phyloP scores from a whole-genome alignment of 768 basidiomycete species.

The Rhodotorula toruloides region DNA sequence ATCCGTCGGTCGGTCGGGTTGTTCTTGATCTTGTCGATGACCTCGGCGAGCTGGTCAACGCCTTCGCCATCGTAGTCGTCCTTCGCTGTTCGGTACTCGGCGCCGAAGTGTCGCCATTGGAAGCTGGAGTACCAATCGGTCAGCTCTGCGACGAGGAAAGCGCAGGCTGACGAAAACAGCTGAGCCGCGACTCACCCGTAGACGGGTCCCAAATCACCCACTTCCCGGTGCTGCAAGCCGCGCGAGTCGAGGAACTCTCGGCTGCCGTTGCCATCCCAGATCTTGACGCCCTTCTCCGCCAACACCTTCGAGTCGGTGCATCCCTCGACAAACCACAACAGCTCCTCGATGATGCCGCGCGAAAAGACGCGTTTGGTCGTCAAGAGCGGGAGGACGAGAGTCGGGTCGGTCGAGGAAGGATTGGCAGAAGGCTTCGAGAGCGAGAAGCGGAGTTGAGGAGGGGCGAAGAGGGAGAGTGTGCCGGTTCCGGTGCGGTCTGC shows the following conservation, averaged over 20 bases:
- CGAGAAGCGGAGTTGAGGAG: conserved; percentile 81
- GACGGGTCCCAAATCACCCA: conserved; percentile 92
- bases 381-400: conserved; percentile 69
- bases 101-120: conserved; percentile 44
- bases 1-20: conserved; percentile 91
- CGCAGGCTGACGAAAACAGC: conserved; percentile 53
- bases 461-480: conserved; percentile 85
- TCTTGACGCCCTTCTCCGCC: conserved; percentile 76
- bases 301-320: conserved; percentile 73
- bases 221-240: conserved; percentile 74
- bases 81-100: conserved; percentile 46
- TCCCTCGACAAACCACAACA: conserved; percentile 88
- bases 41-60: conserved; percentile 85
- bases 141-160: conserved; percentile 60
- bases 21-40: conserved; percentile 84
- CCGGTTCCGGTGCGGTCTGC: conserved; percentile 94
- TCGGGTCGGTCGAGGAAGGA: background rate
- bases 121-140: conserved; percentile 41
- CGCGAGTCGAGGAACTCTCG: conserved; percentile 76
- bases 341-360: conserved; percentile 84
- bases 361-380: conserved; percentile 94
- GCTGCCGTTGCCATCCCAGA: conserved; percentile 96
- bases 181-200: conserved; percentile 83
- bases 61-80: conserved; percentile 47
- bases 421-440: conserved; percentile 50